phyloP scores from a whole-genome alignment of 306 rosid species.

The Cicer chorassanicum region DNA sequence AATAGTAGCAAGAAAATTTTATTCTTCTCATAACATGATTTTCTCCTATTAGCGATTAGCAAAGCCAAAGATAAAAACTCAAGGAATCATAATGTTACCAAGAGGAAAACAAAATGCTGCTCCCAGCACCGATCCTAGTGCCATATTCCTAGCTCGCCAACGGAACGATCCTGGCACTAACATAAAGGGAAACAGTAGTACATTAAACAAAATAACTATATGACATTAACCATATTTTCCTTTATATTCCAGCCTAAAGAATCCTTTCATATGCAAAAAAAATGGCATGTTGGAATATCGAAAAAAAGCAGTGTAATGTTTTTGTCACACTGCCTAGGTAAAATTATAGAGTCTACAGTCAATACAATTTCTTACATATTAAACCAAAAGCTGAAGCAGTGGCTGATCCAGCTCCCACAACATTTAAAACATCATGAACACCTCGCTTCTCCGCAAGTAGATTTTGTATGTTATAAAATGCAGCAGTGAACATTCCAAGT shows the following conservation, averaged over 20 bases:
- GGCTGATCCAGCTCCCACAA: slow-evolving; percentile 95
- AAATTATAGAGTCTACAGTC: slow-evolving; percentile 12
- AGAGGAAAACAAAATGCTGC: slow-evolving; percentile 90
- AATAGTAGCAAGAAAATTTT: slow-evolving; percentile 4
- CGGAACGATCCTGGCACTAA: slow-evolving; percentile 89
- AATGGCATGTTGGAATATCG: background rate
- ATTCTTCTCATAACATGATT: background rate
- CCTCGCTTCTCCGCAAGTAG: slow-evolving; percentile 89
- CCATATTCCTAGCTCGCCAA: slow-evolving; percentile 89
- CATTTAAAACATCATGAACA: slow-evolving; percentile 80
- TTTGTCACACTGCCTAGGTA: slow-evolving; percentile 5
- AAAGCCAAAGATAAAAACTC: slow-evolving; percentile 4
- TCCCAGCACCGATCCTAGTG: slow-evolving; percentile 79
- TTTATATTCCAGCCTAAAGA: slow-evolving; percentile 30
- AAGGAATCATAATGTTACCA: slow-evolving; percentile 55
- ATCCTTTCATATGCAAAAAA: background rate
- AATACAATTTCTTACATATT: slow-evolving; percentile 65
- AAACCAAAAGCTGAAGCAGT: slow-evolving; percentile 92
- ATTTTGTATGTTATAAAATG: slow-evolving; percentile 77
- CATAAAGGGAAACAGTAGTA: slow-evolving; percentile 35
- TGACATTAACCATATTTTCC: slow-evolving; percentile 33
- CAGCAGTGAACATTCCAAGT: slow-evolving; percentile 89
- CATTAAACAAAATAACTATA: slow-evolving; percentile 29
- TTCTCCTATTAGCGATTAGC: slow-evolving; percentile 2
- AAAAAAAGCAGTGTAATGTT: slow-evolving; percentile 20